Base-by-base conservation (phyloP, 1,284 basidiomycete species). In the Serendipita sp. region DNA sequence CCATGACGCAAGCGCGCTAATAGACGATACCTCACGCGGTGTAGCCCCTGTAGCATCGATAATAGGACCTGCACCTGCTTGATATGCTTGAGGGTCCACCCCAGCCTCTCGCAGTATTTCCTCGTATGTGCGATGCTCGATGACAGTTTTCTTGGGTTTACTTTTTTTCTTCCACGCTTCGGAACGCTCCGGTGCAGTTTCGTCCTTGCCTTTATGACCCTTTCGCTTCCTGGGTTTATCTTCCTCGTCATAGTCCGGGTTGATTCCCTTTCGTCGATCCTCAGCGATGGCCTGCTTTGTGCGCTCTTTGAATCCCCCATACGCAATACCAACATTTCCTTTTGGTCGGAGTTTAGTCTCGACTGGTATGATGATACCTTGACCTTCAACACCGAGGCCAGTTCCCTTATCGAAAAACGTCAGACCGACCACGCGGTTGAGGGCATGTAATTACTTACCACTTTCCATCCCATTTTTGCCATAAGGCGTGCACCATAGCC, bases 101-200 rank as follows among this genome's bases (percentile, higher is more conserved):
- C 87, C 88, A 22, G 87, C 84, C 71, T 94, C 93, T 2, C 88
- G 87, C 53, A 97, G 72, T 63, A 97, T 90, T 72, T 98, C 83
- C 72, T 98, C 94, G 70, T 96, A 97, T 0, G 92, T 93, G 78
- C 93, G 94, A 76, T 95, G 91, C 70, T 93, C 85, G 30, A 93
- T 77, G 73, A 84, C 90, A 32, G 81, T 83, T 74, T 93, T 96
- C 64, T 83, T 78, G 71, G 88, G 92, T 77, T 83, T 89, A 17
- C 89, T 85, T 67, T 82, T 85, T 65, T 72, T 73, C 42, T 69
- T 70, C 43, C 66, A 64, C 85, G 1, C 91, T 69, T 42, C 73
- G 12, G 53, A 58, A 17, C 32, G 22, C 10, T 58, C 53, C 4
- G 26, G 22, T n/a, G 78, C 67, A 79, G 79, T 60, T 77, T 80